A percentile compares a stretch with the other conserved stretches of the same genome.
These are phyloP conservation scores for Ophiocordyceps camponoti-floridani DNA, from an alignment of 2,329 filamentous ascomycete genomes.

Conservation along the genomic window DNA sequence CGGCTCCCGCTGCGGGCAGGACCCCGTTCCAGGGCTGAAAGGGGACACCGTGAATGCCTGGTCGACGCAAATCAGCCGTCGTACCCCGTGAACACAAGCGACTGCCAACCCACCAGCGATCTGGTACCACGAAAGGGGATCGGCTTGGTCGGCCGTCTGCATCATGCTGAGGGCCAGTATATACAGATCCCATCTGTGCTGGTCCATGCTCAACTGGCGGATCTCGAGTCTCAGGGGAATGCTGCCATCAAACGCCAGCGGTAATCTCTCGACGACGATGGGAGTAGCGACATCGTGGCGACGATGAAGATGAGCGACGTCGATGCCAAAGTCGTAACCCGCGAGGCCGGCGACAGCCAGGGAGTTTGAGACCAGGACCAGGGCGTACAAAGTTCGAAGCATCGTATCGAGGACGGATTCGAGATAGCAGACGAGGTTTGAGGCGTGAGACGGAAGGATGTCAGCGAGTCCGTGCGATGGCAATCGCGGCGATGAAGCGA, in stretches of 20 bases:
- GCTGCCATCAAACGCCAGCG: constrained; percentile 18
- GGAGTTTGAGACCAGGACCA: not conserved
- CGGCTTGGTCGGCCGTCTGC: constrained; percentile 45
- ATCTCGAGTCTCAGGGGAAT: constrained; percentile 44
- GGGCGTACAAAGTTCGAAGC: not conserved
- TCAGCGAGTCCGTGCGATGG: too few species aligned
- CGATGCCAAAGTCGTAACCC: constrained; percentile 33
- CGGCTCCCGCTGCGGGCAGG: constrained; percentile 27
- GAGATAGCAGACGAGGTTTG: too few species aligned
- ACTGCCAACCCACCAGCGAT: constrained; percentile 41
- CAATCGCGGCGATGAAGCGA: too few species aligned
- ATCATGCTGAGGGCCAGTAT: constrained; percentile 58
- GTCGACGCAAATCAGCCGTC: not conserved
- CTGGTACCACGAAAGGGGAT: constrained; percentile 57
- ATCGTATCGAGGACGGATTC: constrained; percentile 1
- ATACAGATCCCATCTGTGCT: constrained; percentile 59
- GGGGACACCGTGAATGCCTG: constrained; percentile 69
- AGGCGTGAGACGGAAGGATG: too few species aligned
- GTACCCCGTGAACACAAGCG: not conserved
- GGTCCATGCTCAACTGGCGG: constrained; percentile 41
- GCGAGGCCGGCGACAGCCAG: constrained; percentile 5
- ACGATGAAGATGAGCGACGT: constrained; percentile 19
- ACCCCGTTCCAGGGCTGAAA: constrained; percentile 36
- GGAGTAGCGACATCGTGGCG: constrained; percentile 17
- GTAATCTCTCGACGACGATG: constrained; percentile 25